These are phyloP conservation scores for Carex myosuroides DNA, from an alignment of 176 grass and related monocot species.

Conservation along the genomic window DNA sequence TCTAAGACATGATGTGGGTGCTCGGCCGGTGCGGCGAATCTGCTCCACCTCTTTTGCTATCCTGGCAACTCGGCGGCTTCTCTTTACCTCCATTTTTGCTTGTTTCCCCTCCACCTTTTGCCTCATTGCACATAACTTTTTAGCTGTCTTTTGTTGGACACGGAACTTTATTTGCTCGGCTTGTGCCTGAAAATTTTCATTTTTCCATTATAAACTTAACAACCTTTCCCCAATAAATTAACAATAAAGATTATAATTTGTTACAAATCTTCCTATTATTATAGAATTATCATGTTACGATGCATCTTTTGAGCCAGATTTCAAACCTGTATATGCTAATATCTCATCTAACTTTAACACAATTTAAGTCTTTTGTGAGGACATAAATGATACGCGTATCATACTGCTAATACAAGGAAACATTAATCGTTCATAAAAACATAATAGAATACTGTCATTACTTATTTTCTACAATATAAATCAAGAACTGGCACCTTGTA, in stretches of 20 bases:
- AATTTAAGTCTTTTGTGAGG: not conserved
- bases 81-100: constrained; percentile 44
- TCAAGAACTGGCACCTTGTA: not conserved
- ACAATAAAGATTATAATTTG: not conserved
- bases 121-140: constrained; percentile 31
- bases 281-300: not conserved
- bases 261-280: not conserved
- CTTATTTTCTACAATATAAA: not conserved
- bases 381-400: not conserved
- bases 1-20: constrained; percentile 24
- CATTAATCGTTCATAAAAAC: not conserved
- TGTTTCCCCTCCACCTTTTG: constrained; percentile 57
- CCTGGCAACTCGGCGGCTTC: constrained; percentile 37
- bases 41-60: constrained; percentile 61
- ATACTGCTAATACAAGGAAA: not conserved
- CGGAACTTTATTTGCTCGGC: constrained; percentile 55
- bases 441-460: not conserved
- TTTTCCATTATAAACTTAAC: not conserved
- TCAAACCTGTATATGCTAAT: too few species aligned
- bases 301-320: not conserved
- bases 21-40: constrained; percentile 51
- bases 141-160: constrained; percentile 46
- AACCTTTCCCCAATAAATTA: not conserved
- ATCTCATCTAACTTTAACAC: not conserved
- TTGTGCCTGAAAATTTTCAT: constrained; percentile 37